Conservation (phyloP, 2,329 filamentous ascomycete genomes). For the Fusarium mexicanum region DNA sequence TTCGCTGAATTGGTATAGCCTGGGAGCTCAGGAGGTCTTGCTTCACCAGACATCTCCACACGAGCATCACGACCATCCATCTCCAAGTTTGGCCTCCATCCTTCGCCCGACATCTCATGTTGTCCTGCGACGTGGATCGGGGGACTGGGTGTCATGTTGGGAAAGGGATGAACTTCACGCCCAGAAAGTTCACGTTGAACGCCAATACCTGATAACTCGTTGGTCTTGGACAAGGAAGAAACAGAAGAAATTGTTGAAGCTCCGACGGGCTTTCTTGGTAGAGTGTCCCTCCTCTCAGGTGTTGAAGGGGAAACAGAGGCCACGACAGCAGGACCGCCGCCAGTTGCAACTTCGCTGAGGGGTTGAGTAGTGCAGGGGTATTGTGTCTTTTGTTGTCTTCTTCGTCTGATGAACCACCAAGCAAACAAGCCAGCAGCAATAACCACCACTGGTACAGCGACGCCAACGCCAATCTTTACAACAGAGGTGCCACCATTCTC, state of each 20-base stretch:
- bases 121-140: conserved; percentile 32
- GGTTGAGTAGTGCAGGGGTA: conserved; percentile 3
- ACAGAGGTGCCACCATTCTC: neutral
- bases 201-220: conserved; percentile 27
- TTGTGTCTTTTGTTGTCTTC: conserved; percentile 10
- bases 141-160: conserved; percentile 26
- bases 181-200: conserved; percentile 30
- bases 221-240: conserved; percentile 32
- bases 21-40: conserved; percentile 27
- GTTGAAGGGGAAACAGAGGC: neutral
- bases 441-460: conserved; percentile 29
- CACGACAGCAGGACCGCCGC: neutral
- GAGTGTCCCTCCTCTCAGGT: conserved; percentile 18
- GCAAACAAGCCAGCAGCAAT: conserved; percentile 5
- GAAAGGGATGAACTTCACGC: conserved; percentile 23
- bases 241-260: conserved; percentile 32
- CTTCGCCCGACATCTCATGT: conserved; percentile 35
- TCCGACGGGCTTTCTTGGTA: conserved; percentile 32
- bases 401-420: conserved; percentile 30
- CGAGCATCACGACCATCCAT: conserved; percentile 33
- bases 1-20: conserved; percentile 24
- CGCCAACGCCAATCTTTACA: conserved; percentile 37
- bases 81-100: conserved; percentile 29
- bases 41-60: conserved; percentile 31
- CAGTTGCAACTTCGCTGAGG: conserved; percentile 17